Evolutionary conservation across 2,329 filamentous ascomycete species (phyloP).

Genomic region (Furcasterigmium furcatum): DNA sequence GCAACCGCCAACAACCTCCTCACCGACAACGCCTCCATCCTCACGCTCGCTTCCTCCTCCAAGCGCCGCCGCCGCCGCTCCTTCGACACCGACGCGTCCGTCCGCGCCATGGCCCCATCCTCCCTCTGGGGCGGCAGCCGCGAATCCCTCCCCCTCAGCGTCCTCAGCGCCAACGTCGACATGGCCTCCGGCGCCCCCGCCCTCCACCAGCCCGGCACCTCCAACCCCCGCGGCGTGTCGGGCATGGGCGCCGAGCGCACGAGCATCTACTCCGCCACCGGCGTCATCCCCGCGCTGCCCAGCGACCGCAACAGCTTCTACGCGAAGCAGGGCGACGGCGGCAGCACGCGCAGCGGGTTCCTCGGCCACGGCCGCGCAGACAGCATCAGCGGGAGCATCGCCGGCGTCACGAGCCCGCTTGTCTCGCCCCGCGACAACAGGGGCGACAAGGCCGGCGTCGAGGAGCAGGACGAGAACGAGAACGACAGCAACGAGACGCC

Average conservation of each 20-base stretch:
- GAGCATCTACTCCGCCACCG: conserved; percentile 77
- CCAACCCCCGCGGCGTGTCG: conserved; percentile 26
- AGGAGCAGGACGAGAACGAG: conserved; percentile 22
- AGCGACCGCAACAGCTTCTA: conserved; percentile 84
- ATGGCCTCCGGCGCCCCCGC: conserved; percentile 40
- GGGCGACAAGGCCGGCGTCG: conserved; percentile 21
- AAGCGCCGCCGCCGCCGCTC: conserved; percentile 75
- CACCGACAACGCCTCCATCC: conserved; percentile 81
- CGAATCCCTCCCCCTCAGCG: conserved; percentile 74
- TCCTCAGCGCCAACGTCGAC: conserved; percentile 70
- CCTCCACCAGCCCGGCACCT: conserved; percentile 47
- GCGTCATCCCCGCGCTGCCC: conserved; percentile 60
- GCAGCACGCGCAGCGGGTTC: conserved; percentile 74
- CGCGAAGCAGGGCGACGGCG: conserved; percentile 66
- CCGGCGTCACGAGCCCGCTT: conserved; percentile 58
- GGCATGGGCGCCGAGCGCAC: conserved; percentile 58
- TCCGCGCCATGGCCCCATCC: conserved; percentile 78
- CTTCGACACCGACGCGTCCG: conserved; percentile 82
- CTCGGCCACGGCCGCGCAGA: conserved; percentile 77
- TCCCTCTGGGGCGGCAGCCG: conserved; percentile 80
- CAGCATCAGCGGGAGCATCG: conserved; percentile 76
- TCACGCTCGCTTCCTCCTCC: conserved; percentile 80
- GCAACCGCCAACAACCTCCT: conserved; percentile 79
- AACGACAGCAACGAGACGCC: not conserved
- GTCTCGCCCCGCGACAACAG: conserved; percentile 49